Evolutionary conservation across 176 grass and related monocot species (phyloP), one percentile per base, ranked within the genome.

Genomic region (Otatea glauca): DNA sequence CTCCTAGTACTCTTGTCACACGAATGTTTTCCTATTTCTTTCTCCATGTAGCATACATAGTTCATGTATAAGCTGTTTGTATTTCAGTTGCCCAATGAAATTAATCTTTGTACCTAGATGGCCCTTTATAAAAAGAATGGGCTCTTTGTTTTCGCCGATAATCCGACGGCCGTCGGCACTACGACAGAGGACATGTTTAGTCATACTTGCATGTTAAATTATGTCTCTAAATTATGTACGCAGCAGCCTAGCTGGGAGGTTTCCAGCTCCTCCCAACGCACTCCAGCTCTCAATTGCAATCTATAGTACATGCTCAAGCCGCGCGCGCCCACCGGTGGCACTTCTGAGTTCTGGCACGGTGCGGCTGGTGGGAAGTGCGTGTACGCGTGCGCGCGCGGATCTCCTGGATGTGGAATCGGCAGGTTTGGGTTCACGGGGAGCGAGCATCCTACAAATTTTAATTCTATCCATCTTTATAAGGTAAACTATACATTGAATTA

Each of bases 61-160:
- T 75, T 45, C 59, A 58, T 80, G 84, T 73, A 80, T 29, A 64
- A 64, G 29, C 50, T 51, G 34, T 54, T 80, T 81, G 63, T 18
- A 17, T 56, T 67, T 6, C 50, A 47, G 42, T 58, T 81, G 64
- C 25, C 1, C 74, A 60, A 44, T 65, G 38, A 47, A 77, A 48
- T 58, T 29, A 29, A 29, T 29, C 37, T 67, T 50, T 50, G 48
- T 16, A 16, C 48, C 48, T 15, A 50, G 4, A 16, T 50, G 51
- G 51, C 51, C 51, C 51, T 20, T 54, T 3, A 54, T 20, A 54
- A 54, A 20, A 14, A 29, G n/a, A 24, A 60, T 24, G 56, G n/a
- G 10, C 7, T 9, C 58, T 25, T 7, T 13, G n/a, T 25, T 2
- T 29, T 64, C 6, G 5, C 2, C 27, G 23, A 62, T 62, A 25